Conservation (phyloP, 2,329 filamentous ascomycete species). For the Helotiales sp. region DNA sequence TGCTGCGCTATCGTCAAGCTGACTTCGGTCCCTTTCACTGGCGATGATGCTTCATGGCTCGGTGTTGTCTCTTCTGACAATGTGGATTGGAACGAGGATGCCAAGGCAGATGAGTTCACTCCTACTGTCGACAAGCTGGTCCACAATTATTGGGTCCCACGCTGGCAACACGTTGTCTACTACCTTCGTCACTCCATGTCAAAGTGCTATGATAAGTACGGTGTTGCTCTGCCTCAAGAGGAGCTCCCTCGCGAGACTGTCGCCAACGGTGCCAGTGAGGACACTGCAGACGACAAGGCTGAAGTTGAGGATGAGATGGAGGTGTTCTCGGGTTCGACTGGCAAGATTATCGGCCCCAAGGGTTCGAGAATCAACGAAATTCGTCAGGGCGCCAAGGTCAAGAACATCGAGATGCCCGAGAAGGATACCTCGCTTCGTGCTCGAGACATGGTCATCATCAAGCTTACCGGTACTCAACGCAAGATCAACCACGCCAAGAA, state of each 20-base stretch:
- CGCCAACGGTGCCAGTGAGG: background rate
- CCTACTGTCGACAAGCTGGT: background rate
- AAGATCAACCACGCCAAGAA: constrained; percentile 5
- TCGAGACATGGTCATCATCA: constrained; percentile 7
- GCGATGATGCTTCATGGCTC: background rate
- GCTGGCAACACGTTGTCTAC: constrained; percentile 13
- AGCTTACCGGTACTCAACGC: constrained; percentile 4
- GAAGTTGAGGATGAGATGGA: constrained; percentile 1
- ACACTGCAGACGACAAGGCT: background rate
- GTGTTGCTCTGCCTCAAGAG: background rate
- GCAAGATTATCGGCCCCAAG: constrained; percentile 11
- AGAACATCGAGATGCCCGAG: constrained; percentile 14
- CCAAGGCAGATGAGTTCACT: constrained; percentile 8
- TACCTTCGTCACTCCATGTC: constrained; percentile 6
- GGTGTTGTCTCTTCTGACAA: background rate
- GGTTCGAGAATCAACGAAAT: constrained; percentile 13
- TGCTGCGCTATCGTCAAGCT: background rate
- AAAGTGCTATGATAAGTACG: constrained; percentile 6
- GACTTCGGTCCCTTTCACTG: background rate
- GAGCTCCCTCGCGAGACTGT: background rate
- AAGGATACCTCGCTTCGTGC: constrained; percentile 1
- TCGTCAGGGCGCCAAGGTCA: background rate
- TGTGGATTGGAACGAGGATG: constrained; percentile 3
- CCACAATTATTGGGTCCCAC: constrained; percentile 14
- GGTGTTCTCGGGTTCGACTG: constrained; percentile 5